phyloP scores from a whole-genome alignment of 441 rosid genomes.

The Erodium moschatum region DNA sequence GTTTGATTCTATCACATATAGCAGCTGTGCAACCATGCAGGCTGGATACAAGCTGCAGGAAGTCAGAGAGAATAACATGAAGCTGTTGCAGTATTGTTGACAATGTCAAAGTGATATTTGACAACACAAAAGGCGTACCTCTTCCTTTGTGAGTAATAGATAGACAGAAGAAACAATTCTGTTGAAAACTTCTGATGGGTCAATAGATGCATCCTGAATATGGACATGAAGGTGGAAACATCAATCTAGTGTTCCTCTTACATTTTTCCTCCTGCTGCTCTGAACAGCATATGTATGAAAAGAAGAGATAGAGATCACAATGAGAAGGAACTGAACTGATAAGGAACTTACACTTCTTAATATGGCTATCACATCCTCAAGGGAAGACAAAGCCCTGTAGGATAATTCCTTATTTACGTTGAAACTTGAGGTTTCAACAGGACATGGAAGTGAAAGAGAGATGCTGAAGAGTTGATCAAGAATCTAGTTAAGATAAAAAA shows the following conservation, averaged over 20 bases:
- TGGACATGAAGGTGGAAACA: slow-evolving; percentile 8
- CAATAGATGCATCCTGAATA: slow-evolving; percentile 96
- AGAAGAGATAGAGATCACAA: neutral
- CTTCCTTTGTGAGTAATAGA: slow-evolving; percentile 62
- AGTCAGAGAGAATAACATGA: slow-evolving; percentile 27
- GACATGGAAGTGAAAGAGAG: slow-evolving; percentile 85
- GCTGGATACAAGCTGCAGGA: slow-evolving; percentile 77
- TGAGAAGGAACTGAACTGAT: slow-evolving; percentile 3
- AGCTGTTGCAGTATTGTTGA: neutral
- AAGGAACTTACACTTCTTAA: slow-evolving; percentile 69
- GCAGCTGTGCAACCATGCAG: slow-evolving; percentile 68
- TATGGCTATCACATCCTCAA: slow-evolving; percentile 95
- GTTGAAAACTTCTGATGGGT: slow-evolving; percentile 97
- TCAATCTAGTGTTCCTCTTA: neutral
- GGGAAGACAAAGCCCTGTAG: slow-evolving; percentile 78
- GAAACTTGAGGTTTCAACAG: slow-evolving; percentile 39
- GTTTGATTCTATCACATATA: slow-evolving; percentile 81
- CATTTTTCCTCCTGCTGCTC: slow-evolving; percentile 13
- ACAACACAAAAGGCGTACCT: slow-evolving; percentile 42
- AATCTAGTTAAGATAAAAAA: slow-evolving; percentile 43
- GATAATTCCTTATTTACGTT: slow-evolving; percentile 58
- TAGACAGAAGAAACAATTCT: slow-evolving; percentile 82
- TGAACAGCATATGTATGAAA: slow-evolving; percentile 19
- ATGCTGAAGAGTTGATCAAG: slow-evolving; percentile 94
- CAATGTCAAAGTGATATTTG: slow-evolving; percentile 15